Base-by-base conservation (phyloP, 2,329 filamentous ascomycete species). In the Graphilbum fragrans region DNA sequence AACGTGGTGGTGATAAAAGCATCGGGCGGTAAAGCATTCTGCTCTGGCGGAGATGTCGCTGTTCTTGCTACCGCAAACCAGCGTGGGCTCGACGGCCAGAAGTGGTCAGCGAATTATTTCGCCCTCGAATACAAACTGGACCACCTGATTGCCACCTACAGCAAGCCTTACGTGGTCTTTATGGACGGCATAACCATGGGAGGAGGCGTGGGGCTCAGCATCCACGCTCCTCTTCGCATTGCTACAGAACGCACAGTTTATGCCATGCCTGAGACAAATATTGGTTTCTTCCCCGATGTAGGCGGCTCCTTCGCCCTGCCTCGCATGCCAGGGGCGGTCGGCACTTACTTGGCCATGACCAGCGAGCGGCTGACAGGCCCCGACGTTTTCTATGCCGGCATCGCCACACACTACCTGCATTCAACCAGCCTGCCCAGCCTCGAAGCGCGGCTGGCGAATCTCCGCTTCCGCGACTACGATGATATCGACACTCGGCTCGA, bases 121-220 rank as follows among this genome's bases (percentile, higher is more conserved):
- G 86, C 68, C 12, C 79, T 92, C 43, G 93, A 98, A 79, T 98
- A 96, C 71, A 82, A 86, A 65, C 79, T 98, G 48, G 85, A 98
- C 59, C 92, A 98, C 63, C 70, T 90, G 52, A 94, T 98, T 57
- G 85, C 92, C 19, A 95, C 88, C 31, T 95, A 94, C 65, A 59
- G 69, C 47, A 98, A 95, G 67, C 92, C 92, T 0, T 94, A 92
- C 56, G 77, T 98, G 40, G 84, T 92, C 25, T 83, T 96, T 57
- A 93, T 98, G 81, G 92, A 98, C 56, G 92, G 92, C 45, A 84
- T 94, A 60, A 98, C 93, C 40, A 98, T 98, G 92, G 92, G 92
- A 42, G 92, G 92, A 42, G 92, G 92, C 50, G 92, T 96, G 41
- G 92, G 92, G 7, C 74, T 98, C 43, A 93, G 85, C 60, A 76